These are phyloP conservation scores for Massarina eburnea DNA, from an alignment of 2,329 filamentous ascomycete genomes.

Conservation along the genomic window DNA sequence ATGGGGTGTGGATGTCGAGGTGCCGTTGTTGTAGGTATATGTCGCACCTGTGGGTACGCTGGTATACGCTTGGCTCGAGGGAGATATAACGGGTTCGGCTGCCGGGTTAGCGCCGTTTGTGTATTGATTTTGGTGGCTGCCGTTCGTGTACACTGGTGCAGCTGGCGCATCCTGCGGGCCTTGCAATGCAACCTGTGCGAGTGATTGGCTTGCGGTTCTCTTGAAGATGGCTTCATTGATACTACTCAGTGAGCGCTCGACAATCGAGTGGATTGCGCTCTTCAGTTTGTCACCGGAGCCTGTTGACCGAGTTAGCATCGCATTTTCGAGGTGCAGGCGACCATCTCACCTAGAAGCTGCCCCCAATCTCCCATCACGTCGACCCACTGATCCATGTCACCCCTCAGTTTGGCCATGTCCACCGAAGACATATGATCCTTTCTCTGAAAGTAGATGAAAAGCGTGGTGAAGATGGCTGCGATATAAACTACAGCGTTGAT, in stretches of 20 bases:
- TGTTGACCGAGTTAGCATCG: constrained; percentile 20
- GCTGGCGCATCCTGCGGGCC: constrained; percentile 24
- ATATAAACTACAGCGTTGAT: constrained; percentile 72
- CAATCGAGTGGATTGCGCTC: constrained; percentile 52
- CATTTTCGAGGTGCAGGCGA: no score
- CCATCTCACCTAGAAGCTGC: constrained; percentile 63
- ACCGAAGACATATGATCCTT: constrained; percentile 60
- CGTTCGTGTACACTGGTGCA: constrained; percentile 24
- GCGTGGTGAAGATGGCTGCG: constrained; percentile 70
- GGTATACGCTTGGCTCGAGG: constrained; percentile 25
- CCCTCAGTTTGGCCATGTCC: constrained; percentile 62
- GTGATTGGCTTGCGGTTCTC: constrained; percentile 48
- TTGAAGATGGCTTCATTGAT: constrained; percentile 50
- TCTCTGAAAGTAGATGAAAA: constrained; percentile 70
- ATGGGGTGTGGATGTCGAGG: constrained; percentile 18
- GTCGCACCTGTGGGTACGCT: constrained; percentile 13
- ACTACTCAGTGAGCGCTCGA: constrained; percentile 51
- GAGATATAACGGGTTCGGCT: constrained; percentile 23
- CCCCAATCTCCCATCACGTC: constrained; percentile 68
- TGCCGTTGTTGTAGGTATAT: constrained; percentile 30
- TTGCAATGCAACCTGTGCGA: constrained; percentile 41
- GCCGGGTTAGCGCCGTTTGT: constrained; percentile 14
- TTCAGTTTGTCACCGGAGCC: constrained; percentile 53
- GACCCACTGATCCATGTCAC: constrained; percentile 71
- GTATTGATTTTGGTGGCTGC: constrained; percentile 28